Evolutionary conservation across 192 early-diverging fungal genomes (phyloP), one percentile per base, ranked within the genome.

Genomic region (Coemansia sp.): DNA sequence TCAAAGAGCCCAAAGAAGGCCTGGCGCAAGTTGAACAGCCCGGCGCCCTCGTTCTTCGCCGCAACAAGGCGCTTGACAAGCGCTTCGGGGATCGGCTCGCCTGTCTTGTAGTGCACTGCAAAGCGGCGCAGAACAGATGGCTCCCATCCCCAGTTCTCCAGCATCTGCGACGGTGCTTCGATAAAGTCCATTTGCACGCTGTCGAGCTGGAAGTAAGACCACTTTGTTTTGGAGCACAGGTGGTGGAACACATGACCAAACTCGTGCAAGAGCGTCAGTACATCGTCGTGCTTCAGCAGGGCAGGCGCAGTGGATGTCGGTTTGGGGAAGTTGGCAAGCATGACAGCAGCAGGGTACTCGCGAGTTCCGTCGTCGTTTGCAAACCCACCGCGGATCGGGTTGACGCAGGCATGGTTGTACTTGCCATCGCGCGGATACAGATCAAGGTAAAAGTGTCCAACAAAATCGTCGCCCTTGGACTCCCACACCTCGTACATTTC

Each of bases 91-190:
- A 93, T 82, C 12, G 79, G 82, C 49, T 87, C 78, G 4, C 84
- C 83, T 20, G 87, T 86, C 61, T 66, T 39, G 76, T 90, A 86
- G 67, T 94, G 92, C 61, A 77, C 72, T 40, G 87, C 84, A 49
- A 88, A 71, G 10, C 65, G 55, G 35, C 84, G 73, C 31, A 90
- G 66, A 9, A 85, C 84, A 7, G 77, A 65, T 4, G 81, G 79
- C 39, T 88, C 87, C 75, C 82, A 90, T 26, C 84, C 81, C 89
- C 87, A 90, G 79, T 90, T 92, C 68, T 93, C 93, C 18, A 93
- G 78, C 92, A 94, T 90, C 84, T 92, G 90, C 43, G 87, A 88
- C 15, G 93, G 93, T 15, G 89, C 88, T 75, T 94, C 92, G 35
- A 93, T 84, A 79, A 93, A 93, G 71, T 94, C 93, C 55, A 87